Evolutionary conservation across 148 eudicot genomes (phyloP).

Genomic region (Euryodendron excelsum): DNA sequence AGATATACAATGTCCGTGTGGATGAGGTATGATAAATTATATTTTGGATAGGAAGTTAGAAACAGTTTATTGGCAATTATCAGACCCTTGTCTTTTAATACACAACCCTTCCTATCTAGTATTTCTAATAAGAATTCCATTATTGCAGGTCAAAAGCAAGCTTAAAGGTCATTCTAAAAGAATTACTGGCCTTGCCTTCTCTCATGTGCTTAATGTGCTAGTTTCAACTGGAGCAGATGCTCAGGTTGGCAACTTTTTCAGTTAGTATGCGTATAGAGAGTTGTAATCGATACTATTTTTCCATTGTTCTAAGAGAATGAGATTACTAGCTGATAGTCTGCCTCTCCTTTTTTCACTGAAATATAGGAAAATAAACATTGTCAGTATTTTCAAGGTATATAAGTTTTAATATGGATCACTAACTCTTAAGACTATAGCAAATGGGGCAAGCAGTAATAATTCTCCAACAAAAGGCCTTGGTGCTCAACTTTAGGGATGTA

Average conservation of each 20-base stretch:
- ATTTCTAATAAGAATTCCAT: neutral
- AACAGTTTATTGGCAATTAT: neutral
- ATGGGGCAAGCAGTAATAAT: neutral
- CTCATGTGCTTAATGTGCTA: conserved; percentile 65
- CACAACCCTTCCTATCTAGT: neutral
- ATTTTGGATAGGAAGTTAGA: neutral
- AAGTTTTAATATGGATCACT: neutral
- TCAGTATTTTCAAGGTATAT: neutral
- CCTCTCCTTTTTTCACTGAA: neutral
- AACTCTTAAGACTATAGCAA: neutral
- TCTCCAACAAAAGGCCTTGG: neutral
- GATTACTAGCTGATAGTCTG: neutral
- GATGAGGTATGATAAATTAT: conserved; percentile 58
- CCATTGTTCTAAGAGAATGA: neutral
- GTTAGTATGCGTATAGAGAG: neutral
- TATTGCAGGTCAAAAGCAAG: conserved; percentile 76
- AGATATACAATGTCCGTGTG: conserved; percentile 87
- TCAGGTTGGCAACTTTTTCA: conserved; percentile 48
- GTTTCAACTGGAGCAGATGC: conserved; percentile 95
- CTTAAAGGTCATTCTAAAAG: conserved; percentile 87
- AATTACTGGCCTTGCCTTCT: conserved; percentile 85
- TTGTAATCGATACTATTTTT: neutral
- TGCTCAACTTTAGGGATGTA: neutral
- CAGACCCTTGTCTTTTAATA: neutral
- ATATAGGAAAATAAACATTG: neutral